phyloP scores from a whole-genome alignment of 1,284 basidiomycete genomes.

The Cystobasidium slooffiae region DNA sequence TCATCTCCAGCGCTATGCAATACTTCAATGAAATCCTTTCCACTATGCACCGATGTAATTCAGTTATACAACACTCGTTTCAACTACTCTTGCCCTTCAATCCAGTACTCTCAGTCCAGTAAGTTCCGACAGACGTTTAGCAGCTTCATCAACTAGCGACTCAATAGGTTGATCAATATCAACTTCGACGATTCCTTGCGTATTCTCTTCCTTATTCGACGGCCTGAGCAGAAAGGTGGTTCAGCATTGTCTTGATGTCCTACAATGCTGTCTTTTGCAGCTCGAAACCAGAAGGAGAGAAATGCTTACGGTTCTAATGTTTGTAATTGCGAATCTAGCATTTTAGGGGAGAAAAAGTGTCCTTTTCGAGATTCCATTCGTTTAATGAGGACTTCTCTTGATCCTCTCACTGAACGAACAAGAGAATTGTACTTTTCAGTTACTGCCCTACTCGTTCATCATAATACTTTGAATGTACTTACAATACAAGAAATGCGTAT shows the following conservation, averaged over 20 bases:
- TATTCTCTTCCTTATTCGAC: slow-evolving; percentile 38
- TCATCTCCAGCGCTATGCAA: no score
- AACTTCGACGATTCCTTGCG: slow-evolving; percentile 39
- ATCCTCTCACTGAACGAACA: slow-evolving; percentile 64
- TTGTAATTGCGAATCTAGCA: slow-evolving; percentile 83
- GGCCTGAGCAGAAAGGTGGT: slow-evolving; percentile 6
- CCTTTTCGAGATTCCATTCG: slow-evolving; percentile 73
- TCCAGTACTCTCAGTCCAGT: slow-evolving; percentile 45
- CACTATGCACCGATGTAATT: no score
- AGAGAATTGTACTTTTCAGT: not conserved
- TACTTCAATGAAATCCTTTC: no score
- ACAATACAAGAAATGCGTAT: slow-evolving; percentile 79
- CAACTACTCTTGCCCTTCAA: no score
- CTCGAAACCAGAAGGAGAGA: no score
- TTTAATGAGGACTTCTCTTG: slow-evolving; percentile 66
- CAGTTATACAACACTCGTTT: no score
- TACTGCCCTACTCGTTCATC: not conserved
- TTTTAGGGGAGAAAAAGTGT: slow-evolving; percentile 86
- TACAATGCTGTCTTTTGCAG: no score
- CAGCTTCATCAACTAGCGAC: slow-evolving; percentile 14
- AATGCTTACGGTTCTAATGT: slow-evolving; percentile 66
- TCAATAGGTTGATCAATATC: slow-evolving; percentile 36
- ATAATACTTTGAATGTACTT: slow-evolving; percentile 11
- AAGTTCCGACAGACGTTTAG: slow-evolving; percentile 5
- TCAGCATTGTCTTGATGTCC: no score